phyloP scores from a whole-genome alignment of 306 rosid genomes.

The Aeschynomene evenia region DNA sequence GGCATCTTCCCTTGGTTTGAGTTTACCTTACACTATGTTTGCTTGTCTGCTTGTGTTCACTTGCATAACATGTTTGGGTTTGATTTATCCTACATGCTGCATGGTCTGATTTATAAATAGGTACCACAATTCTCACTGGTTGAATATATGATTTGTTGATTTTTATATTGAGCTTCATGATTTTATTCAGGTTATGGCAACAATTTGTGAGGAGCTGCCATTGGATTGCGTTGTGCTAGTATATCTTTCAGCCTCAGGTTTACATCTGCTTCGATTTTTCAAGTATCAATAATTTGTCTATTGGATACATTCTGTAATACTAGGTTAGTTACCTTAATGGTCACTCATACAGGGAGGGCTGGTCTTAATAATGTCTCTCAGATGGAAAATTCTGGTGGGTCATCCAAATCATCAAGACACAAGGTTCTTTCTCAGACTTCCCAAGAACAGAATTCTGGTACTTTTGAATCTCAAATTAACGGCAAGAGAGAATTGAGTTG shows the following conservation, averaged over 20 bases:
- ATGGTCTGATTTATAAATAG: constrained; percentile 11
- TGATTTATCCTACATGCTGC: constrained; percentile 6
- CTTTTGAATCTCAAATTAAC: constrained; percentile 52
- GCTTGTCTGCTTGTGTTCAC: not conserved
- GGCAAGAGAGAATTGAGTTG: constrained; percentile 60
- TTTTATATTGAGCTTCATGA: constrained; percentile 34
- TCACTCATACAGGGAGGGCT: constrained; percentile 68
- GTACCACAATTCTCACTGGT: not conserved
- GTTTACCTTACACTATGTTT: constrained; percentile 14
- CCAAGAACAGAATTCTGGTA: constrained; percentile 48
- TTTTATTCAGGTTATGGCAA: constrained; percentile 80
- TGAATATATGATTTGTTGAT: constrained; percentile 9
- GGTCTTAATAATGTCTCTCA: constrained; percentile 50
- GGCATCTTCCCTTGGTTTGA: not conserved
- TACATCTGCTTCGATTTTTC: constrained; percentile 28
- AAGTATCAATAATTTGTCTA: constrained; percentile 20
- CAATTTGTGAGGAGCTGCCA: constrained; percentile 92
- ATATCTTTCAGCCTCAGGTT: constrained; percentile 94
- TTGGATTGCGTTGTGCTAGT: constrained; percentile 79
- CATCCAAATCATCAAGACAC: constrained; percentile 57
- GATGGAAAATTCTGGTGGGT: constrained; percentile 55
- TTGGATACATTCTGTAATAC: constrained; percentile 22
- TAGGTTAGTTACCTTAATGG: constrained; percentile 41
- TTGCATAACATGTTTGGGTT: not conserved
- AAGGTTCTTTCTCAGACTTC: constrained; percentile 52